A percentile compares a stretch with the other conserved stretches of the same genome.
These are phyloP conservation scores for Fraxinus nigra DNA, from an alignment of 305 asterid species.

Conservation along the genomic window DNA sequence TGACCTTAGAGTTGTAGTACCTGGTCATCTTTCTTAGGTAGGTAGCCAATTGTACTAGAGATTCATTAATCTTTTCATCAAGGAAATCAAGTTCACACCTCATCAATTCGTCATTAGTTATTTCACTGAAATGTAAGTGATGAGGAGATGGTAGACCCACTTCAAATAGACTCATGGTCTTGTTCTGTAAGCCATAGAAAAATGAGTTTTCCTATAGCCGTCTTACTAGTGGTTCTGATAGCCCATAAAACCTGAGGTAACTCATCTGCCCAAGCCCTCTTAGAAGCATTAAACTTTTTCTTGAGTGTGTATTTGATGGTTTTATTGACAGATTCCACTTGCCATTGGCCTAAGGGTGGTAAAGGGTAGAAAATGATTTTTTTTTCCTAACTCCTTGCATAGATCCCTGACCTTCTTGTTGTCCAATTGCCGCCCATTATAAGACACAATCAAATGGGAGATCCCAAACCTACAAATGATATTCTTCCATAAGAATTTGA, in stretches of 20 bases:
- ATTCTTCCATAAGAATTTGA: too few species aligned
- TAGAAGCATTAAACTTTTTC: neutral
- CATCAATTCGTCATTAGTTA: neutral
- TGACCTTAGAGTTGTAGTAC: too few species aligned
- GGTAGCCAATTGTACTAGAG: too few species aligned
- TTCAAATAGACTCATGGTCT: neutral
- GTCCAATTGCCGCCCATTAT: neutral
- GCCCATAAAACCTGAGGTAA: neutral
- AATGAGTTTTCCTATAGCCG: neutral
- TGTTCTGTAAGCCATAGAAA: neutral
- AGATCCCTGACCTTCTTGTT: neutral
- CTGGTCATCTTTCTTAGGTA: too few species aligned
- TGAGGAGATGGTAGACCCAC: neutral
- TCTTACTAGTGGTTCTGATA: neutral
- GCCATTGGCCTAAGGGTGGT: neutral
- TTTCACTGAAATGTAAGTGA: neutral
- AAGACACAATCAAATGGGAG: neutral
- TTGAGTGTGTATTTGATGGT: neutral
- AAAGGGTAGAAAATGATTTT: neutral
- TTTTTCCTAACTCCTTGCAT: neutral
- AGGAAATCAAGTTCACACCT: neutral
- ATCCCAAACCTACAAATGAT: too few species aligned
- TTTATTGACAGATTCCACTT: neutral
- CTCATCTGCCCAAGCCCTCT: neutral
- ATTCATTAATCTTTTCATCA: neutral